A percentile compares a stretch with the other conserved stretches of the same genome.
Conservation (phyloP, 768 basidiomycete genomes). For the Russula olivacea region DNA sequence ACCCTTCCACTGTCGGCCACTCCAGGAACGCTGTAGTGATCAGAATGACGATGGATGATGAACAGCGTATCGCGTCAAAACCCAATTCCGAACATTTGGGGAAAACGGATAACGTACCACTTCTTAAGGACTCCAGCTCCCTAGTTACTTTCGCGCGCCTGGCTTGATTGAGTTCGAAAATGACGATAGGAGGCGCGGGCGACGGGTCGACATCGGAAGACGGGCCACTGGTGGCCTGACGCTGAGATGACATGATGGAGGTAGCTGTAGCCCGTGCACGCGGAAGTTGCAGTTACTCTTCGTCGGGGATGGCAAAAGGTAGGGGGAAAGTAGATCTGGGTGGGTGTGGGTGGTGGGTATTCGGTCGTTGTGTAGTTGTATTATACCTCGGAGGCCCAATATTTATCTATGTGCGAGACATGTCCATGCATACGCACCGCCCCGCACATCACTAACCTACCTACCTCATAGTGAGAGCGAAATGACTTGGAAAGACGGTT, state of each 20-base stretch:
- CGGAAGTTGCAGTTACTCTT: not conserved
- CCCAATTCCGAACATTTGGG: not conserved
- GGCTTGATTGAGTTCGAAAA: not conserved
- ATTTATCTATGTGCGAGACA: not conserved
- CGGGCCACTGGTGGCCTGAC: not conserved
- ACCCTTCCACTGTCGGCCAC: constrained; percentile 4
- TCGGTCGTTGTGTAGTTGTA: not conserved
- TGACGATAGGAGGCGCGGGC: not conserved
- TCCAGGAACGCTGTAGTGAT: constrained; percentile 3
- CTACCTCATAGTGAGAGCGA: not conserved
- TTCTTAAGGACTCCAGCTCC: not conserved
- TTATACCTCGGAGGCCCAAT: too few relatives aligned
- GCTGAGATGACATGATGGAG: not conserved
- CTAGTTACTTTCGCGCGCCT: not conserved
- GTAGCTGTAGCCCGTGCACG: not conserved
- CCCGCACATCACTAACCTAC: not conserved
- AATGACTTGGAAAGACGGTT: not conserved
- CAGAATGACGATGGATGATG: not conserved
- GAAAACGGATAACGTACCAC: not conserved
- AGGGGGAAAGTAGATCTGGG: not conserved
- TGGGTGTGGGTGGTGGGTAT: not conserved
- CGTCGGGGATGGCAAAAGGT: not conserved
- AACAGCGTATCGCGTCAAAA: not conserved
- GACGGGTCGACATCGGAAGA: not conserved
- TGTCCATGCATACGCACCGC: not conserved